Conservation (phyloP, 768 basidiomycete genomes). For the Collybia sordida region DNA sequence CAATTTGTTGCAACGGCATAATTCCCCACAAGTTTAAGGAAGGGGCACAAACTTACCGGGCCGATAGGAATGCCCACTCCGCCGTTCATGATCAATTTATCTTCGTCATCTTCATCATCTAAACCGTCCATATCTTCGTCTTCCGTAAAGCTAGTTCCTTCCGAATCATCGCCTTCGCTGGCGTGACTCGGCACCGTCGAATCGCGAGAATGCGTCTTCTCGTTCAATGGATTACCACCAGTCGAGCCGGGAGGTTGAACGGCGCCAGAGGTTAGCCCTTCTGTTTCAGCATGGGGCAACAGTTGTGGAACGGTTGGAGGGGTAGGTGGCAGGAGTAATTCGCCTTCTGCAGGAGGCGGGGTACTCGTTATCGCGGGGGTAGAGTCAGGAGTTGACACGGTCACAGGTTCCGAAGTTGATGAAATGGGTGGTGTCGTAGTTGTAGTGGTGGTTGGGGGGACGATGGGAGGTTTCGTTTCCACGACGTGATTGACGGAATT, state of each 20-base stretch:
- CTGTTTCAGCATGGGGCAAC: conserved; percentile 71
- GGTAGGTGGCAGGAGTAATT: conserved; percentile 36
- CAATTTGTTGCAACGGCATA: background rate
- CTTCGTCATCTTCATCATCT: conserved; percentile 86
- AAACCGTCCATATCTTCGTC: conserved; percentile 63
- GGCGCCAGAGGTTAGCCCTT: conserved; percentile 86
- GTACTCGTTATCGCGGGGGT: background rate
- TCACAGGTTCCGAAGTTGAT: conserved; percentile 4
- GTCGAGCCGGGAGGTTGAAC: conserved; percentile 90
- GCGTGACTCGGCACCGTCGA: conserved; percentile 31
- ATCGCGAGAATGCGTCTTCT: conserved; percentile 40
- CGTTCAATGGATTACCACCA: conserved; percentile 37
- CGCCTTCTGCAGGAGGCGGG: conserved; percentile 18
- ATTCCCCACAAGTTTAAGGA: no score
- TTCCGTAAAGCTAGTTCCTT: conserved; percentile 68
- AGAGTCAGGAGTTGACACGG: conserved; percentile 9
- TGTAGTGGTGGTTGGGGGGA: conserved; percentile 1
- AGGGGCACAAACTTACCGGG: conserved; percentile 55
- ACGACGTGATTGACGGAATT: conserved; percentile 6
- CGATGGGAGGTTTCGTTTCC: conserved; percentile 1
- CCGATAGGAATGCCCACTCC: conserved; percentile 96
- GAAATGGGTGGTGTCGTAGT: conserved; percentile 6
- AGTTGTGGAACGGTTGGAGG: conserved; percentile 29
- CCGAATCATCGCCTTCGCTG: conserved; percentile 56
- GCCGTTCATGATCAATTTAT: conserved; percentile 83